Conservation (phyloP, 2,329 filamentous ascomycete genomes). For the Aspergillus neotritici region DNA sequence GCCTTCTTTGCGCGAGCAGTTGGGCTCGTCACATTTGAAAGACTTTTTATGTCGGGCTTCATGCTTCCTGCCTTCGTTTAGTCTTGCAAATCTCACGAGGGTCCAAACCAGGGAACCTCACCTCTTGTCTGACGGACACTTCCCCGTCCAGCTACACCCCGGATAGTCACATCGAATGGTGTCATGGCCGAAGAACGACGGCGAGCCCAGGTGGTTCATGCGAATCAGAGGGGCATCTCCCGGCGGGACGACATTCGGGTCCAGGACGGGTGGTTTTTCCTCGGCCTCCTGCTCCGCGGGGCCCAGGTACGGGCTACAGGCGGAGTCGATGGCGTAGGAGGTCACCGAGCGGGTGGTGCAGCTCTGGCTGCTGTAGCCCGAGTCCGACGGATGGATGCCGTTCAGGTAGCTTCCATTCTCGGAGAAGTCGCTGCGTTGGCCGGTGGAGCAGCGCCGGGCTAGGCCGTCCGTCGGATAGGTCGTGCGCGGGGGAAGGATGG, state of each 20-base stretch:
- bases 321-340: slow-evolving; percentile 24
- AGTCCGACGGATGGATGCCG: slow-evolving; percentile 28
- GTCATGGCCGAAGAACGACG: slow-evolving; percentile 48
- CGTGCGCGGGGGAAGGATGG: slow-evolving; percentile 15
- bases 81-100: neutral
- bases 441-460: slow-evolving; percentile 20
- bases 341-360: slow-evolving; percentile 25
- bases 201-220: slow-evolving; percentile 40
- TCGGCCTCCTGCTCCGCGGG: slow-evolving; percentile 20
- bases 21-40: slow-evolving; percentile 53
- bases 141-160: slow-evolving; percentile 31
- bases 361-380: slow-evolving; percentile 32
- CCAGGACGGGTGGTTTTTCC: slow-evolving; percentile 15
- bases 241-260: slow-evolving; percentile 10
- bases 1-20: slow-evolving; percentile 57
- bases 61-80: slow-evolving; percentile 60
- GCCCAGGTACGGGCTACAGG: slow-evolving; percentile 23
- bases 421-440: slow-evolving; percentile 25
- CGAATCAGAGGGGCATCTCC: slow-evolving; percentile 25
- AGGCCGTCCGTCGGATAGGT: slow-evolving; percentile 15
- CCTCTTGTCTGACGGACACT: slow-evolving; percentile 39
- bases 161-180: slow-evolving; percentile 27
- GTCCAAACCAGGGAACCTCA: slow-evolving; percentile 11
- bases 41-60: slow-evolving; percentile 63
- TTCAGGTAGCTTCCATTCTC: slow-evolving; percentile 31